A percentile compares a stretch with the other conserved stretches of the same genome.
Evolutionary conservation across 441 rosid species (phyloP).

Genomic region (Pelargonium cotyledonis): DNA sequence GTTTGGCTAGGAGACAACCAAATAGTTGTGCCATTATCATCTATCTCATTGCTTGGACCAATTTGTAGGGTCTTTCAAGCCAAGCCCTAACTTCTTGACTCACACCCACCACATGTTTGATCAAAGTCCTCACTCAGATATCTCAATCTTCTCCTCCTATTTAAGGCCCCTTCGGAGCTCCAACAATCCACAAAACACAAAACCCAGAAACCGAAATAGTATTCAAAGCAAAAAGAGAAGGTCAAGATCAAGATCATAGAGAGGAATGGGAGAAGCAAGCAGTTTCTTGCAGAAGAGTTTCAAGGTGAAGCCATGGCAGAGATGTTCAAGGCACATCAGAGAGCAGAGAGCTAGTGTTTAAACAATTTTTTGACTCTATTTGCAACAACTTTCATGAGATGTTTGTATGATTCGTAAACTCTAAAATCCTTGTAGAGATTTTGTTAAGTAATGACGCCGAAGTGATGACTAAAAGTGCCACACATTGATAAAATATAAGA

Average conservation of each 20-base stretch:
- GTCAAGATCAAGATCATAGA: background rate
- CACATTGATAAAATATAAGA: too few species aligned
- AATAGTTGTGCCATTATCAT: background rate
- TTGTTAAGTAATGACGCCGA: too few species aligned
- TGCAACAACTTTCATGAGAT: too few species aligned
- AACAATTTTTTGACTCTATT: too few species aligned
- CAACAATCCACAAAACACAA: background rate
- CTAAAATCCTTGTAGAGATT: too few species aligned
- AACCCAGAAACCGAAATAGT: background rate
- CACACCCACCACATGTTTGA: background rate
- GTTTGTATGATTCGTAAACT: too few species aligned
- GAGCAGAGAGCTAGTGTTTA: slow-evolving; percentile 47
- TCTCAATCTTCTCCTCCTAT: background rate
- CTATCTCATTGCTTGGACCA: background rate
- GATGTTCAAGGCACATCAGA: slow-evolving; percentile 58
- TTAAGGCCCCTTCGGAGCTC: background rate
- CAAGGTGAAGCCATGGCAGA: slow-evolving; percentile 47
- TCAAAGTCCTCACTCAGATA: too few species aligned
- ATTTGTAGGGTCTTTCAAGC: background rate
- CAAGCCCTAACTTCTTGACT: background rate
- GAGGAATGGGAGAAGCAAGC: slow-evolving; percentile 25
- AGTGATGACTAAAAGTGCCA: too few species aligned
- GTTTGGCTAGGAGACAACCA: background rate
- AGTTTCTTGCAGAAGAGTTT: slow-evolving; percentile 27
- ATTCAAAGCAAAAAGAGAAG: background rate